Percentiles rank a stretch among this genome's conserved stretches.
phyloP scores from a whole-genome alignment of 768 basidiomycete species.

The Amanita pallidorosea region DNA sequence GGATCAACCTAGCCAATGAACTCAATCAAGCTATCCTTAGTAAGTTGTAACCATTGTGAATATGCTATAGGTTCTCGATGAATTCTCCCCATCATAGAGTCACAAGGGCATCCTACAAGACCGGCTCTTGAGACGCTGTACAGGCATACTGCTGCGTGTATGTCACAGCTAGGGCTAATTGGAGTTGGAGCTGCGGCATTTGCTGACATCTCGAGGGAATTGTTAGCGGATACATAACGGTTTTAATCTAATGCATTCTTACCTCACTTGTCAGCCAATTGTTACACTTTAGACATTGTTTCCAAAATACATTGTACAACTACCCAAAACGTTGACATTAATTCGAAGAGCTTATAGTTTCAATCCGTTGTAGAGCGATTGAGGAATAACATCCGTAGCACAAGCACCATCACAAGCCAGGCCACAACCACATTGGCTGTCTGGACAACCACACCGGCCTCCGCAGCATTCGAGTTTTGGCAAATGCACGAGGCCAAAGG shows the following conservation, averaged over 20 bases:
- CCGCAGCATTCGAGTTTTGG: slow-evolving; percentile 64
- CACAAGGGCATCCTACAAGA: slow-evolving; percentile 61
- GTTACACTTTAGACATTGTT: background rate
- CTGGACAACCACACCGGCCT: slow-evolving; percentile 48
- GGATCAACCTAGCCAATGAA: slow-evolving; percentile 60
- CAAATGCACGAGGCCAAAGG: slow-evolving; percentile 41
- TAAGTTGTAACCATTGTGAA: slow-evolving; percentile 23
- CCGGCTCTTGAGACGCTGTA: slow-evolving; percentile 72
- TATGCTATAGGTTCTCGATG: slow-evolving; percentile 2
- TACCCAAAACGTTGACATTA: background rate
- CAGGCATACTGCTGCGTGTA: slow-evolving; percentile 58
- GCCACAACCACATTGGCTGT: slow-evolving; percentile 44
- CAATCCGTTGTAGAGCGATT: background rate
- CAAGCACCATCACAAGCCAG: slow-evolving; percentile 46
- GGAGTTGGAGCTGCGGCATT: slow-evolving; percentile 75
- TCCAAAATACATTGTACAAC: background rate
- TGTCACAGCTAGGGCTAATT: slow-evolving; percentile 60
- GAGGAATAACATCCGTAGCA: slow-evolving; percentile 12
- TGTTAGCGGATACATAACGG: slow-evolving; percentile 27
- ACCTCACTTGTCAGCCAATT: background rate
- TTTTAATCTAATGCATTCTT: background rate
- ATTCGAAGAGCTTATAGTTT: no score
- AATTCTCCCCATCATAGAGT: slow-evolving; percentile 35
- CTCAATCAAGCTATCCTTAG: slow-evolving; percentile 77
- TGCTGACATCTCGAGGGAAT: slow-evolving; percentile 68